These are phyloP conservation scores for Austroboletus novae-zelandiae DNA, from an alignment of 1,284 basidiomycete species.

Conservation along the genomic window DNA sequence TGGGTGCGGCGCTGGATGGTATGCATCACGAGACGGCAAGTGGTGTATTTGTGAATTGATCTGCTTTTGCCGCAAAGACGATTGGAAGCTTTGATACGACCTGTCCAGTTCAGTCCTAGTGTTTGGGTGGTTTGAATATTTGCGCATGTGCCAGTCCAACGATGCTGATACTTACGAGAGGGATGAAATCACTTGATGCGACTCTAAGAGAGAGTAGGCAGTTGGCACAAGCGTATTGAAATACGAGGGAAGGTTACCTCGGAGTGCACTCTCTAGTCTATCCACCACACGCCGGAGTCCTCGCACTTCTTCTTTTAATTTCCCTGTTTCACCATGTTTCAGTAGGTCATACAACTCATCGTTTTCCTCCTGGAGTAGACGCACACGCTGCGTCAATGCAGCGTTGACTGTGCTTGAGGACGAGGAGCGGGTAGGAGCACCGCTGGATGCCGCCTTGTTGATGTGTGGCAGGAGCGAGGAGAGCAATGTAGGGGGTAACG, in stretches of 20 bases:
- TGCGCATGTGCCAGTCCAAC: slow-evolving; percentile 1
- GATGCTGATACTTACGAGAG: slow-evolving; percentile 54
- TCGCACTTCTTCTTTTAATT: slow-evolving; percentile 74
- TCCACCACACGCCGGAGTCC: slow-evolving; percentile 62
- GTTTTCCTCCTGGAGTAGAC: slow-evolving; percentile 75
- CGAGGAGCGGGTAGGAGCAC: slow-evolving; percentile 31
- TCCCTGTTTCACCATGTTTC: slow-evolving; percentile 67
- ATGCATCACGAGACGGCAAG: slow-evolving; percentile 29
- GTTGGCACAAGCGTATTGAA: slow-evolving; percentile 4
- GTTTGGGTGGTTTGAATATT: slow-evolving; percentile 8
- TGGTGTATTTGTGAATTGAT: slow-evolving; percentile 40
- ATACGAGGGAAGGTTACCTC: slow-evolving; percentile 47
- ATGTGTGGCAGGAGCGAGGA: slow-evolving; percentile 67
- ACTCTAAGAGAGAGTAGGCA: slow-evolving; percentile 46
- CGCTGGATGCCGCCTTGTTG: slow-evolving; percentile 37
- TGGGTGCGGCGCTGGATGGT: slow-evolving; percentile 29
- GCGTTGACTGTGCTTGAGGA: slow-evolving; percentile 59
- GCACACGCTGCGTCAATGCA: slow-evolving; percentile 68
- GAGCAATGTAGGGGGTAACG: slow-evolving; percentile 65
- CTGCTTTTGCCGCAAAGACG: slow-evolving; percentile 41
- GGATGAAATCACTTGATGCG: slow-evolving; percentile 64
- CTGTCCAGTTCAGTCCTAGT: slow-evolving; percentile 66
- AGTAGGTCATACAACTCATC: slow-evolving; percentile 75
- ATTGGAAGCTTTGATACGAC: slow-evolving; percentile 58
- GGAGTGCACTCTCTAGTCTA: slow-evolving; percentile 66